Base-by-base conservation (phyloP, 2,329 filamentous ascomycete species). In the Coniella lustricola region DNA sequence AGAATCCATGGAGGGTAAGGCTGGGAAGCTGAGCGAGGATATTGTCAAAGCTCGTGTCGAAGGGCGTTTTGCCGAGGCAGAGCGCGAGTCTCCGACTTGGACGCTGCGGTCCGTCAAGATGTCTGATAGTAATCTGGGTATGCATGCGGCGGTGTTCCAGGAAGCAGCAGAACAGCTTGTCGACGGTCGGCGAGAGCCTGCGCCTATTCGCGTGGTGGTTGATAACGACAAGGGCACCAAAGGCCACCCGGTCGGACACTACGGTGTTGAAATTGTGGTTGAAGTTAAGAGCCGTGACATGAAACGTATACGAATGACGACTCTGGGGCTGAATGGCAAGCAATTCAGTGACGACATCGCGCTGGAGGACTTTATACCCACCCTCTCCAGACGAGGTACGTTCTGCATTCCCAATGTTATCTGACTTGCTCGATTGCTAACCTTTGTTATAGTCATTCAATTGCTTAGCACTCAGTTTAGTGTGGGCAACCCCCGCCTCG, bases 11-110 rank as follows among this genome's bases (percentile, higher is more conserved):
- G 87, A 95, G 61, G 83, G 82, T 21, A 90, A 84, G 62, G 87
- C 85, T 1, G 71, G 74, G 16, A 87, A 84, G 52, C 83, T 88
- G 66, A 81, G 82, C 22, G 91, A 97, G 66, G 93, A 97, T 55
- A 75, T 96, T 12, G 81, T 83, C 41, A 94, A 91, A 67, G 90
- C 90, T 8, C 82, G 84, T 55, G 81, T 96, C 13, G 91, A 96
- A 66, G 85, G 83, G 5, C 80, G 90, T 10, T 95, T 94, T 59
- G 71, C 86, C 0, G 90, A 95, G 62, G 64, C 72, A n/a, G 88
- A 95, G 68, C 81, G 90, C 50, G 89, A 95, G 63, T 79, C 84
- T 50, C 76, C 82, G 14, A 81, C 78, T 57, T 96, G 89, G 90
- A 86, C 86, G 29, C 76, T 94, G 29, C 80, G 89, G 33, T 85